Evolutionary conservation across 208 protist species (phyloP).

Genomic region (Porcisia deanei): DNA sequence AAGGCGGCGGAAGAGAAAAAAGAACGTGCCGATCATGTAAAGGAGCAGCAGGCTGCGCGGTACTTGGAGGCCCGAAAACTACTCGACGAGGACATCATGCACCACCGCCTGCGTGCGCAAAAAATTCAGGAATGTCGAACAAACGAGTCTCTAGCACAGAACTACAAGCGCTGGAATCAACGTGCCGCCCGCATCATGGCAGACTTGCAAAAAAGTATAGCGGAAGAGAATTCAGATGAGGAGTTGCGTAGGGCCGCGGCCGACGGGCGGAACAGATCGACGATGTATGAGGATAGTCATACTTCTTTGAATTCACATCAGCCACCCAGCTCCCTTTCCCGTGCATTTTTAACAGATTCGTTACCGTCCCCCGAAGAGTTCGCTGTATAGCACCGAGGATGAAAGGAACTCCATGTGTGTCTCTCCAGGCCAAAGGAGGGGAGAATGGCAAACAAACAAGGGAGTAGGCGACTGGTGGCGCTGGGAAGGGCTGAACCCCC

Average conservation of each 20-base stretch:
- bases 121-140: constrained; percentile 36
- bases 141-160: constrained; percentile 50
- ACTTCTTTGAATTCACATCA: not conserved
- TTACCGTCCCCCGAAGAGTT: constrained; percentile 32
- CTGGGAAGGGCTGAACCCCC: too few relatives aligned
- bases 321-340: not conserved
- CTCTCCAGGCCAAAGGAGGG: too few relatives aligned
- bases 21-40: constrained; percentile 36
- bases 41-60: constrained; percentile 39
- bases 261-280: not conserved
- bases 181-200: constrained; percentile 72
- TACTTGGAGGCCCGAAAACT: constrained; percentile 37
- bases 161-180: constrained; percentile 80
- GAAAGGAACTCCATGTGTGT: too few relatives aligned
- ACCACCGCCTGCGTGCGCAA: constrained; percentile 56
- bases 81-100: constrained; percentile 43
- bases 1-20: constrained; percentile 57
- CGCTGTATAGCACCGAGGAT: constrained; percentile 10
- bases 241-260: constrained; percentile 1
- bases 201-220: constrained; percentile 47
- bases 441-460: too few relatives aligned
- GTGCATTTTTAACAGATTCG: not conserved
- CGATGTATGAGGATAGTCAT: constrained; percentile 3
- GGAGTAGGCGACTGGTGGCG: too few relatives aligned
- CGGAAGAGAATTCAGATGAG: constrained; percentile 23